These are phyloP conservation scores for Hypoxylon sp. DNA, from an alignment of 2,329 filamentous ascomycete species.

Conservation along the genomic window DNA sequence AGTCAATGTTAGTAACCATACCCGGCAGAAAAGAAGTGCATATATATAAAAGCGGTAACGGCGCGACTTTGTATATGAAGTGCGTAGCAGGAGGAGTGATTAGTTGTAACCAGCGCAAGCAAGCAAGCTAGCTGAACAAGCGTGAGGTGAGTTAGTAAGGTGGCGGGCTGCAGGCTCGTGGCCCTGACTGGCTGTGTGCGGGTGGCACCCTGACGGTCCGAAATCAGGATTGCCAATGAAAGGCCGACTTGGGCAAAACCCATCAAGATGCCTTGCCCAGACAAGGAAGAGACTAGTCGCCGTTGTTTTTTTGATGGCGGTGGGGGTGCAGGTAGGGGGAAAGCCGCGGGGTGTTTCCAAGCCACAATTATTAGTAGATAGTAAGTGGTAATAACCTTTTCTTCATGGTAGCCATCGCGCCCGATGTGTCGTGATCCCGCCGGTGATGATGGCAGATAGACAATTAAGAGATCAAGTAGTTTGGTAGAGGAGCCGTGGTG, in stretches of 20 bases:
- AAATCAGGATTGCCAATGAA: conserved; percentile 47
- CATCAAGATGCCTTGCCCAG: conserved; percentile 31
- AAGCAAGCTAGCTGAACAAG: conserved; percentile 28
- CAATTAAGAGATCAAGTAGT: not conserved
- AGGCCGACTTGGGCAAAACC: conserved; percentile 29
- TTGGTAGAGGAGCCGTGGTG: not conserved
- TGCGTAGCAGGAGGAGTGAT: conserved; percentile 18
- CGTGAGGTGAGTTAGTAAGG: conserved; percentile 18
- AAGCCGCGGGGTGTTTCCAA: conserved; percentile 30
- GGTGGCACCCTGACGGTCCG: conserved; percentile 48
- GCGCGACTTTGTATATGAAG: conserved; percentile 23
- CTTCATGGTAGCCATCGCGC: conserved; percentile 47
- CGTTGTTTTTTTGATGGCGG: conserved; percentile 24
- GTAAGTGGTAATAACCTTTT: conserved; percentile 47
- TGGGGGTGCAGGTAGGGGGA: conserved; percentile 31
- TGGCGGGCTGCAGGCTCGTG: conserved; percentile 44
- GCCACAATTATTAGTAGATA: conserved; percentile 31
- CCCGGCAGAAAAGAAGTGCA: conserved; percentile 15
- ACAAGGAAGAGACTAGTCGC: conserved; percentile 30
- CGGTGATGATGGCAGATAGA: conserved; percentile 4
- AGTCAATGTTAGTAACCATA: conserved; percentile 51
- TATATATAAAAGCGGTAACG: conserved; percentile 28
- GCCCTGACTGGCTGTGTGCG: conserved; percentile 42
- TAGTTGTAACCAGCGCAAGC: conserved; percentile 43
- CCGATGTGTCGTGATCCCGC: conserved; percentile 19